A percentile compares a stretch with the other conserved stretches of the same genome.
Evolutionary conservation across 306 rosid species (phyloP).

Genomic region (Malus domestica): ASM211411v1 NC_041805.1:10803501-10804000

Average conservation of each 20-base stretch:
- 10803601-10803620: neutral
- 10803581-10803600: neutral
- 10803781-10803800: conserved; percentile 8
- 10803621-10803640: conserved; percentile 94
- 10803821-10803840: conserved; percentile 83
- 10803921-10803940: conserved; percentile 86
- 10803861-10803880: conserved; percentile 77
- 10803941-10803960: conserved; percentile 93
- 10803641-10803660: conserved; percentile 72
- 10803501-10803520: neutral
- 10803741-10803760: conserved; percentile 36
- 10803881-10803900: conserved; percentile 91
- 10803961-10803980: conserved; percentile 46
- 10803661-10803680: conserved; percentile 49
- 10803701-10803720: conserved; percentile 51
- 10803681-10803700: conserved; percentile 38
- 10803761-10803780: conserved; percentile 8
- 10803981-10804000: neutral
- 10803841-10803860: conserved; percentile 74
- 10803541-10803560: neutral
- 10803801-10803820: neutral
- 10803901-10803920: conserved; percentile 85
- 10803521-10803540: neutral
- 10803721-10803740: conserved; percentile 76
- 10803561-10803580: neutral